A percentile compares a stretch with the other conserved stretches of the same genome.
These are phyloP conservation scores for Pichia cephalocereana DNA, from an alignment of 805 yeast species.

Conservation along the genomic window DNA sequence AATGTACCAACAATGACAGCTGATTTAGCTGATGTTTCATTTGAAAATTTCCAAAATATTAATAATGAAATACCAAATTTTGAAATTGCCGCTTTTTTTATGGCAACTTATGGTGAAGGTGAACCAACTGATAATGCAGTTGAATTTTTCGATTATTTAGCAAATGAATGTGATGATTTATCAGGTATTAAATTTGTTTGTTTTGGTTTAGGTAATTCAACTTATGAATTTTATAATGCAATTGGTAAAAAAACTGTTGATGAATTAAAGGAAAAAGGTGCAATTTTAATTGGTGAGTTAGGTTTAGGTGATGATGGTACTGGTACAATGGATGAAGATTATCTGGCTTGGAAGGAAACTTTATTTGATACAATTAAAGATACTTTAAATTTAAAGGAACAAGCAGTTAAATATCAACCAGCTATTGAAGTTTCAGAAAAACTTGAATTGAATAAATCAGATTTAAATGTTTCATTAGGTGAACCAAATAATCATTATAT, in stretches of 20 bases:
- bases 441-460: constrained; percentile 20
- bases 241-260: constrained; percentile 57
- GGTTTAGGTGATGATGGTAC: constrained; percentile 95
- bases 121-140: constrained; percentile 96
- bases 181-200: constrained; percentile 56
- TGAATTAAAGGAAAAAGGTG: constrained; percentile 55
- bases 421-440: constrained; percentile 36
- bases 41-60: constrained; percentile 61
- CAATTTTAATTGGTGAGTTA: constrained; percentile 58
- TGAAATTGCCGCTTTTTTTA: constrained; percentile 43
- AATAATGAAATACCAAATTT: constrained; percentile 52
- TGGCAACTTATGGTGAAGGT: constrained; percentile 97
- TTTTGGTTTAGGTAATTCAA: constrained; percentile 91
- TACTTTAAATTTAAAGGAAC: constrained; percentile 63
- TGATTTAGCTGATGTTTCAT: constrained; percentile 84
- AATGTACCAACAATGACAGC: constrained; percentile 77
- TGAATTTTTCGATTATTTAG: constrained; percentile 62
- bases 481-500: constrained; percentile 65
- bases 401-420: constrained; percentile 73
- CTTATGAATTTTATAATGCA: constrained; percentile 86
- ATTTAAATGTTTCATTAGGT: constrained; percentile 55
- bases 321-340: constrained; percentile 94
- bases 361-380: constrained; percentile 58
- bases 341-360: constrained; percentile 82
- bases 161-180: constrained; percentile 48